Evolutionary conservation across 306 rosid species (phyloP).

Genomic region (Gastrolobium villosum): DNA sequence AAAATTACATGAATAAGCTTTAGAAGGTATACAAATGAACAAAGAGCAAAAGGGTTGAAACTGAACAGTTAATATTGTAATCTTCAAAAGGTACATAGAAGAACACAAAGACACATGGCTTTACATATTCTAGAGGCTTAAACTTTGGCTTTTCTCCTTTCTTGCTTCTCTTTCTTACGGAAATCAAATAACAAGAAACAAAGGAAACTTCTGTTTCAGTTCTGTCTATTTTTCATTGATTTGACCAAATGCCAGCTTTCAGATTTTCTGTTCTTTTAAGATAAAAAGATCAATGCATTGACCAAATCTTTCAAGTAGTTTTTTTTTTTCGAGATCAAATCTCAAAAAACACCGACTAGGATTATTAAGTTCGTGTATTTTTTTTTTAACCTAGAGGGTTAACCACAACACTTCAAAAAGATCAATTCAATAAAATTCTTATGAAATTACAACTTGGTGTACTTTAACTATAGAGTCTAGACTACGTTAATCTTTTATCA

Average conservation of each 20-base stretch:
- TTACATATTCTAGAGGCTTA: conserved; percentile 28
- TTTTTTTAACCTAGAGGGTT: too few relatives aligned
- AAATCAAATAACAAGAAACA: neutral
- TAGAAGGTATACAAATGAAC: neutral
- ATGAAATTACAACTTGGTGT: too few relatives aligned
- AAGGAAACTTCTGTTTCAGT: neutral
- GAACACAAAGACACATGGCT: neutral
- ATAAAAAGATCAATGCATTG: conserved; percentile 15
- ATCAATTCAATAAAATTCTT: too few relatives aligned
- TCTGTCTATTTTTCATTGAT: neutral
- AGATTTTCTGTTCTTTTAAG: conserved; percentile 6
- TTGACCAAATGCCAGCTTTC: conserved; percentile 34
- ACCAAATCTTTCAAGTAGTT: neutral
- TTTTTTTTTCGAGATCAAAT: neutral
- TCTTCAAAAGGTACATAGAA: conserved; percentile 13
- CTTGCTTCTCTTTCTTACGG: conserved; percentile 15
- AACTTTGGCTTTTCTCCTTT: neutral
- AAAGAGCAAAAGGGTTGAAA: conserved; percentile 26
- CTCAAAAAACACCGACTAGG: neutral
- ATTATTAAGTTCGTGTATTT: too few relatives aligned
- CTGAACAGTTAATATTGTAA: neutral
- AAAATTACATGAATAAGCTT: neutral
- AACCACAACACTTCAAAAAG: too few relatives aligned
- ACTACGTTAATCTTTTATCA: too few relatives aligned
- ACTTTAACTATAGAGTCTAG: too few relatives aligned